phyloP scores from a whole-genome alignment of 1,139 yeast species.

The Williopsis jadinii region DNA sequence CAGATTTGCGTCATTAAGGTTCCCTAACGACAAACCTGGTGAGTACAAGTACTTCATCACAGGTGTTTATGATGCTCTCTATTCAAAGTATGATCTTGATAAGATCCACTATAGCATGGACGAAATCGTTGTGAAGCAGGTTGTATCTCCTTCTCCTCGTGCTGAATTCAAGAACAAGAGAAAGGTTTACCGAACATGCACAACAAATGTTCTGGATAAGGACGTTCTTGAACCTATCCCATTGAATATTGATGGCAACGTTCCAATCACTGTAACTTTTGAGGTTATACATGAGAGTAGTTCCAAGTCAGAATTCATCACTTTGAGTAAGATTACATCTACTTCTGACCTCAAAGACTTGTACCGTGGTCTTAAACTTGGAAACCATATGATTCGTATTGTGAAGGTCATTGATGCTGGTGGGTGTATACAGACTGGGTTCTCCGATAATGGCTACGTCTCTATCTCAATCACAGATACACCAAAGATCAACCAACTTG shows the following conservation, averaged over 20 bases:
- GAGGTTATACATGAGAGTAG: constrained; percentile 47
- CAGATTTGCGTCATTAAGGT: constrained; percentile 38
- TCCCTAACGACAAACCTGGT: constrained; percentile 43
- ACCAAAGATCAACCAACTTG: constrained; percentile 52
- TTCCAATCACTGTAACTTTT: constrained; percentile 57
- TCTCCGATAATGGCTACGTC: constrained; percentile 30
- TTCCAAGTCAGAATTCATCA: constrained; percentile 37
- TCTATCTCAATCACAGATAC: constrained; percentile 63
- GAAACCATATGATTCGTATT: constrained; percentile 52
- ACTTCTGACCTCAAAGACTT: constrained; percentile 31
- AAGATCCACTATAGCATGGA: constrained; percentile 26
- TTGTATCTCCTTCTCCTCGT: constrained; percentile 54
- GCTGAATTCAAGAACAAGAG: constrained; percentile 44
- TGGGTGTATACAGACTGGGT: constrained; percentile 54
- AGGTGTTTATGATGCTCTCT: constrained; percentile 60
- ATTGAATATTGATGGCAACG: constrained; percentile 47
- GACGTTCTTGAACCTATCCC: constrained; percentile 44
- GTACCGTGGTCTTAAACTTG: constrained; percentile 39
- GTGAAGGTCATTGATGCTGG: constrained; percentile 55
- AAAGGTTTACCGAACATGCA: constrained; percentile 50
- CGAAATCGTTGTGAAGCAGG: constrained; percentile 46
- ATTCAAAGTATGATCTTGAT: constrained; percentile 40
- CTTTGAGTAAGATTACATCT: constrained; percentile 29
- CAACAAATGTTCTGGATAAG: constrained; percentile 35
- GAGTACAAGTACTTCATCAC: constrained; percentile 53